phyloP scores from a whole-genome alignment of 1,284 basidiomycete species.

The Paramarasmius palmivorus region DNA sequence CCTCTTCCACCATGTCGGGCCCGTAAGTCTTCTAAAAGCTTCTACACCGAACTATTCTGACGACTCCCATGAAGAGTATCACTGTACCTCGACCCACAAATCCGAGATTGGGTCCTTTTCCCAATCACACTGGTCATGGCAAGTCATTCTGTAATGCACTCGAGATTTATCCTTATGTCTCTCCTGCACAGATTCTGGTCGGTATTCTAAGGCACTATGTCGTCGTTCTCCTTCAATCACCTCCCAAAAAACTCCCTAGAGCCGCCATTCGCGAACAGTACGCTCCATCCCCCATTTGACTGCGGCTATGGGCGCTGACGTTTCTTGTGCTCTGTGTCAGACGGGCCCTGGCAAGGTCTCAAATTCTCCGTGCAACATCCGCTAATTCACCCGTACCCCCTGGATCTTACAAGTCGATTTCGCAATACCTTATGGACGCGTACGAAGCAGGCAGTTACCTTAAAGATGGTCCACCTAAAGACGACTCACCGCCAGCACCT shows the following conservation, averaged over 20 bases:
- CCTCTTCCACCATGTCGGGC: neutral
- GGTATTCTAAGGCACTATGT: conserved; percentile 95
- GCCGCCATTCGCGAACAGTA: conserved; percentile 92
- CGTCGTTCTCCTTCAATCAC: conserved; percentile 80
- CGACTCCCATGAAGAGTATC: conserved; percentile 50
- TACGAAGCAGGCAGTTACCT: conserved; percentile 81
- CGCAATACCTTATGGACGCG: conserved; percentile 67
- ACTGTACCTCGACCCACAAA: conserved; percentile 90
- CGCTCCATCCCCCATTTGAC: conserved; percentile 39
- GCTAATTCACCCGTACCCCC: conserved; percentile 82
- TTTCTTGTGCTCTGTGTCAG: conserved; percentile 39
- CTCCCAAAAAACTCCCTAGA: conserved; percentile 80
- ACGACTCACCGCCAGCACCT: conserved; percentile 53
- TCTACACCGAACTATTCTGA: neutral
- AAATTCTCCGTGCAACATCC: conserved; percentile 80
- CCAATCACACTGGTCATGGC: conserved; percentile 99
- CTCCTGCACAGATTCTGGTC: conserved; percentile 78
- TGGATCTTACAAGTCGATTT: conserved; percentile 74
- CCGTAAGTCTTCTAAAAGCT: no score
- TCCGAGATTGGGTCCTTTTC: conserved; percentile 93
- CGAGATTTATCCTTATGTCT: neutral
- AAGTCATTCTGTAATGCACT: no score
- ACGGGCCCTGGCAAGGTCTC: conserved; percentile 81
- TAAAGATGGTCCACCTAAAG: conserved; percentile 77
- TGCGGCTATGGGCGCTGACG: neutral